These are phyloP conservation scores for Oenanthe javanica DNA, from an alignment of 140 eudicot genomes.

Conservation along the genomic window DNA sequence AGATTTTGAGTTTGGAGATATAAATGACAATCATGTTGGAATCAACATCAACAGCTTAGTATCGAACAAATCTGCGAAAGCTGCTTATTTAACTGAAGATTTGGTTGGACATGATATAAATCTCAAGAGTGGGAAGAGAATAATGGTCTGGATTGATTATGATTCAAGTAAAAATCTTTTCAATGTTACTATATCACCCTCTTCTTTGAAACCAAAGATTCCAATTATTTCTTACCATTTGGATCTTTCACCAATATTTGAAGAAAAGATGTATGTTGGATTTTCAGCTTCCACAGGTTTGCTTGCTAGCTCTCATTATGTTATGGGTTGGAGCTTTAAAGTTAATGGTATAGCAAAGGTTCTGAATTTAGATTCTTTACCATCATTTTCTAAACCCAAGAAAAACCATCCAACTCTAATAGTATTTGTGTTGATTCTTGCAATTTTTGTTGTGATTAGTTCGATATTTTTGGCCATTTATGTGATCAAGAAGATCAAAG, in stretches of 20 bases:
- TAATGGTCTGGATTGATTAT: slow-evolving; percentile 70
- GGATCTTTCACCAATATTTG: slow-evolving; percentile 48
- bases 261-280: slow-evolving; percentile 54
- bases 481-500: slow-evolving; percentile 29
- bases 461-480: slow-evolving; percentile 16
- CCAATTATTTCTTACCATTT: slow-evolving; percentile 39
- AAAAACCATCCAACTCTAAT: slow-evolving; percentile 17
- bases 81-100: slow-evolving; percentile 32
- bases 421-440: slow-evolving; percentile 16
- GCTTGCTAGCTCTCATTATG: slow-evolving; percentile 59
- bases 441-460: slow-evolving; percentile 1
- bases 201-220: slow-evolving; percentile 36
- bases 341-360: slow-evolving; percentile 41
- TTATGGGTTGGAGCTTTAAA: slow-evolving; percentile 69
- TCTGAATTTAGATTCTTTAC: slow-evolving; percentile 27
- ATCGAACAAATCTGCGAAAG: slow-evolving; percentile 41
- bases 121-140: slow-evolving; percentile 38
- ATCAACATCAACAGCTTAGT: slow-evolving; percentile 30
- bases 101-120: slow-evolving; percentile 18
- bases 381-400: slow-evolving; percentile 30
- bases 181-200: slow-evolving; percentile 44
- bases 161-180: slow-evolving; percentile 26
- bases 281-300: slow-evolving; percentile 70
- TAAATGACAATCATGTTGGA: slow-evolving; percentile 35
- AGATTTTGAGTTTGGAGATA: slow-evolving; percentile 37